Evolutionary conservation across 2,329 filamentous ascomycete species (phyloP), one percentile per base, ranked within the genome.

Genomic region (Cladosporium sp.): DNA sequence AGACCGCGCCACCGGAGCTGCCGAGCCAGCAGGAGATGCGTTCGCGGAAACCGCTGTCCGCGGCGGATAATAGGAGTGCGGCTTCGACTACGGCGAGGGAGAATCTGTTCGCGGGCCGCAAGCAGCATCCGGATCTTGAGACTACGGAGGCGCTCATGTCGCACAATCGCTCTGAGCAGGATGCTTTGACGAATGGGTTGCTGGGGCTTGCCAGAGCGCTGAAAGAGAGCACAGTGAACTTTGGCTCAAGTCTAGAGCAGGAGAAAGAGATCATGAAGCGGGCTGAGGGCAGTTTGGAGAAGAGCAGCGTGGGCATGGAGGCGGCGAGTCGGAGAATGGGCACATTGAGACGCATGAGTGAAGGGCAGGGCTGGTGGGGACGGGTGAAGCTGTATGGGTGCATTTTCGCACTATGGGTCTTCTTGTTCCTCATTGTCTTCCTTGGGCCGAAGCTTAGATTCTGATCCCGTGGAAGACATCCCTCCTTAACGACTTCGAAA

Each of bases 381-480:
- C 81, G 95, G 75, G 77, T 92, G 3, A 68, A 67, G 71, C 75
- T 96, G 56, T 95, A 93, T 74, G 85, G 77, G 37, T 86, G 88
- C 78, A 90, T 96, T 45, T 87, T 85, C 62, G 89, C 82, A 31
- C 69, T 96, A 57, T 92, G 89, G 84, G 62, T 95, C n/a, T 72
- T 82, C 22, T 80, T 89, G 14, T 74, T 95, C 34, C 62, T 95
- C 66, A 70, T 96, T 58, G 91, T 96, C 10, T 92, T 92, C 74
- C 78, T 92, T 46, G 74, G 89, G 66, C 92, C 92, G 0, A 97
- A 96, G 75, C 71, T 96, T 67, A 79, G 92, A 63, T 93, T 95
- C 65, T 95, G 64, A 42, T 32, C 14, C 22, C 6, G 16, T 22
- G 38, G 38, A 4, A 41, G 38, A 43, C 9, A 19, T 22, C 35